A percentile compares a stretch with the other conserved stretches of the same genome.
phyloP scores from a whole-genome alignment of 495 filamentous ascomycete species.

The Alectoria sarmentosa region DNA sequence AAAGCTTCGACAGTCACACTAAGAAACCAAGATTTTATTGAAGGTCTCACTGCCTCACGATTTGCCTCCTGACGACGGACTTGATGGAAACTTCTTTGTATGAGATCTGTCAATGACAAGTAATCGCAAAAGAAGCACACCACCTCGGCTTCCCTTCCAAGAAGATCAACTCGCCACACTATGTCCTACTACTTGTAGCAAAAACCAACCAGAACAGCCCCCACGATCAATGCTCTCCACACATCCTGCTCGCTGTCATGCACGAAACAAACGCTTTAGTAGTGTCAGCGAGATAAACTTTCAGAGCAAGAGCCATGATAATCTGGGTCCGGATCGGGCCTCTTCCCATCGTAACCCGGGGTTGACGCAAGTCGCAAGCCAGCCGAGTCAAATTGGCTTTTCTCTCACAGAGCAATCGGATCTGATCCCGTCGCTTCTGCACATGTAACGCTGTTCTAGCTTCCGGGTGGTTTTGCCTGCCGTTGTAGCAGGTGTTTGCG shows the following conservation, averaged over 20 bases:
- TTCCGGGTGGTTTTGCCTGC: background rate
- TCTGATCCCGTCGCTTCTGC: background rate
- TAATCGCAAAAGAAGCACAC: background rate
- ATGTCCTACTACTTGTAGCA: background rate
- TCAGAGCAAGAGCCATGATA: background rate
- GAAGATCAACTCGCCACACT: background rate
- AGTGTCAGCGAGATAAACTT: background rate
- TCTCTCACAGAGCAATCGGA: background rate
- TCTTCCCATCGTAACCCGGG: background rate
- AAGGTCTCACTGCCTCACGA: background rate
- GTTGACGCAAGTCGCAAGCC: background rate
- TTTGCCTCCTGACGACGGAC: background rate
- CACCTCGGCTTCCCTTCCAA: too few species aligned
- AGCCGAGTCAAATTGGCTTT: background rate
- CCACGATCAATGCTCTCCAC: background rate
- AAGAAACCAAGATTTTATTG: background rate
- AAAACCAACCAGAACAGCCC: background rate
- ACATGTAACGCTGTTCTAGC: background rate
- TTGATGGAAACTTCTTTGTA: background rate
- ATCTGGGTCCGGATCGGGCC: background rate
- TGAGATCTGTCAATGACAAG: background rate
- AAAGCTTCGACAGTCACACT: background rate
- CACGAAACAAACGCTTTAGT: background rate
- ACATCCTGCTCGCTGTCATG: background rate
- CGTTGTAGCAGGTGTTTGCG: background rate